Base-by-base conservation (phyloP, 371 early-diverging fungal species). In the Capillidium heterosporum region DNA sequence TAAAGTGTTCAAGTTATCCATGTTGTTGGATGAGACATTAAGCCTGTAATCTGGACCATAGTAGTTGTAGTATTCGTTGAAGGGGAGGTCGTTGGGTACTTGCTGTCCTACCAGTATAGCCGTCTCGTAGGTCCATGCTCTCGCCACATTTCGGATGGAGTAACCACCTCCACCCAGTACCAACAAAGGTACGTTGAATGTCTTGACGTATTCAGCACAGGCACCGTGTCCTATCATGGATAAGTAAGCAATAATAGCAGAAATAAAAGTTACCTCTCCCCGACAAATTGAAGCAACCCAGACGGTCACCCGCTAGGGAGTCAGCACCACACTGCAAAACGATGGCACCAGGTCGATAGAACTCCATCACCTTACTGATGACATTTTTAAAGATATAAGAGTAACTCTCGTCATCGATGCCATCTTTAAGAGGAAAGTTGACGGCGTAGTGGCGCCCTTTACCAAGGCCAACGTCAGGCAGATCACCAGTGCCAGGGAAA, bases 261-360 rank as follows among this genome's bases (percentile, higher is more conserved):
- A 17, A 40, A 44, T 7, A 17, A 19, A 17, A 19, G 47, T 68
- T 67, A 76, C 88, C 87, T 62, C 73, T 73, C 85, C 92, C 87
- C 2, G 92, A 89, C 27, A 99, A 67, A 70, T 98, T 99, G 69
- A 99, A 99, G 65, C 95, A 91, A 24, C 99, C 99, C 42, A 99
- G 74, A 53, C 94, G 85, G 68, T 99, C 99, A 10, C 97, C 97
- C 41, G 91, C 85, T n/a, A 99, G 70, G 11, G 98, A 98, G 65
- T 99, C 99, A 1, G 99, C 95, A 57, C 99, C 99, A 69, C 96
- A 95, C 70, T 99, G 99, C 63, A 99, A 65, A n/a, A 99, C 94
- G 51, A 99, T 81, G 0, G 87, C 98, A 32, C 85, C 85, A 17
- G 99, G 99, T 31, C 81, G 75, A 71, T 87, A 99, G 72, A 81